Base-by-base conservation (phyloP, 495 filamentous ascomycete genomes). In the Astrocystis sublimbata region DNA sequence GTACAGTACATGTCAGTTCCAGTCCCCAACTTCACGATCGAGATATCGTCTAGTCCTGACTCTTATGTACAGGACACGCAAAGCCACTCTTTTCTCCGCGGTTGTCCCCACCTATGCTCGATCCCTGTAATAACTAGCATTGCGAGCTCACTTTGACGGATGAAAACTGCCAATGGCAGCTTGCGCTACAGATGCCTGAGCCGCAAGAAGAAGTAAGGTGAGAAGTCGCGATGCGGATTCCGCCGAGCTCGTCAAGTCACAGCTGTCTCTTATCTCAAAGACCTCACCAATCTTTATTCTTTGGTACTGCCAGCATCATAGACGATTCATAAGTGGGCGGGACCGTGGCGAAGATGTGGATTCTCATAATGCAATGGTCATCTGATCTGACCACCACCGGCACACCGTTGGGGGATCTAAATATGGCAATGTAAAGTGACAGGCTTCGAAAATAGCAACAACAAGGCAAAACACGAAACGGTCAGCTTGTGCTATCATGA, bases 381-480 rank as follows among this genome's bases (percentile, higher is more conserved):
- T 45, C 30, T 60, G 6, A n/a, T 53, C 58, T 61, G 58, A 61
- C 58, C 58, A 53, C 58, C 58, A 61, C 38, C 58, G 58, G 58
- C 28, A 45, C 47, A 30, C 58, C 47, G 58, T 53, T 61, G 58
- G 58, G 58, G 58, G 53, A 61, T 49, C 28, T 61, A 61, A 2
- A 41, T 21, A 13, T 28, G 10, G 13, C 46, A 15, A 8, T 6
- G n/a, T 35, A 52, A 46, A n/a, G 26, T 17, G 26, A 28, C 46
- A 35, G 3, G 13, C 4, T 21, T 30, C 10, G 33, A 40, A 45
- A 30, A 30, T 24, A 28, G 49, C 23, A 24, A 38, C 35, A 17
- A 10, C 50, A 36, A 43, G 45, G 42, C 31, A 23, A 9, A 10
- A 7, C n/a, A 36, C 26, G 38, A 31, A 17, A 54, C 40, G 46